Base-by-base conservation (phyloP, 2,329 filamentous ascomycete genomes). In the Neurospora sp. region DNA sequence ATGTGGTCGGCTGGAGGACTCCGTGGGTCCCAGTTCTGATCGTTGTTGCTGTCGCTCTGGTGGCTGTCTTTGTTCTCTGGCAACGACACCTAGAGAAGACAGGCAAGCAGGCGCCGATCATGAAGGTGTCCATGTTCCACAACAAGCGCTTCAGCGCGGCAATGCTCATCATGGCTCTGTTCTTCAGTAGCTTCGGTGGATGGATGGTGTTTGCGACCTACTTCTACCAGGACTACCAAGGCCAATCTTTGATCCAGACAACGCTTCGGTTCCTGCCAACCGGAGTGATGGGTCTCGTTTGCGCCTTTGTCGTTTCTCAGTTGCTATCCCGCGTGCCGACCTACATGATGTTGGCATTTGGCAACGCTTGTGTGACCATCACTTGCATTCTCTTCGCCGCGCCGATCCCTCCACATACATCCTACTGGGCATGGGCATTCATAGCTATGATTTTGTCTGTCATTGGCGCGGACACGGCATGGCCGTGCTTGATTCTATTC, bases 231-330 rank as follows among this genome's bases (percentile, higher is more conserved):
- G 85, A 89, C 72, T 91, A 86, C 76, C 88, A 89, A 74, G 86
- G 84, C 0, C 82, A 88, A 1, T 83, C 82, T 0, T 82, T 88
- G 0, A 80, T 91, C n/a, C 85, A 91, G 72, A 91, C 89, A 0
- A 91, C 89, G 12, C 77, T 92, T 8, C 87, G 89, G 3, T 92
- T 91, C 77, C 82, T 92, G 8, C 89, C 90, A 0, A 89, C 87
- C 0, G 89, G 89, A 10, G 81, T 89, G 0, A 82, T 82, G 8
- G 89, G 90, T 6, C 77, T 87, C 4, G 72, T 87, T n/a, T 85
- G 87, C 1, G 86, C 87, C 10, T 80, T 86, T 69, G 77, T 86
- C 36, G 86, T 87, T 1, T 86, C 86, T 2, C 82, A 83, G 69
- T 78, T 89, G n/a, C 81, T 90, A 15, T 79, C 84, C 2, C 82